Conservation (phyloP, 2,329 filamentous ascomycete species). For the Penicillium sp. region DNA sequence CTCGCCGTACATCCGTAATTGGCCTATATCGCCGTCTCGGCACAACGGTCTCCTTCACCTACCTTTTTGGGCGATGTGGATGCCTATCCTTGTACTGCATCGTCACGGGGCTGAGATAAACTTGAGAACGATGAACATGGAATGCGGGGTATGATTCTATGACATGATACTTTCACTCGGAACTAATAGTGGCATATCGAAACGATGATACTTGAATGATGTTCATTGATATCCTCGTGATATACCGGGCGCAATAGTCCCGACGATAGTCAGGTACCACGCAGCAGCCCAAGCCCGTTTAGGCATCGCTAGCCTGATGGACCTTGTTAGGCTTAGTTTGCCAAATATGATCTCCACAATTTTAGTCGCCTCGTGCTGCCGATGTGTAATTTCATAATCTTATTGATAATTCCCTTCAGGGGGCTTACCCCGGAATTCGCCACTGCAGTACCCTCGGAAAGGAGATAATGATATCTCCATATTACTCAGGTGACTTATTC, state of each 20-base stretch:
- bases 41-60: conserved; percentile 12
- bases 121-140: background rate
- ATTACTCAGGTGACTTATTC: background rate
- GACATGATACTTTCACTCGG: background rate
- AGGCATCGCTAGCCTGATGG: conserved; percentile 9
- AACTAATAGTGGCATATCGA: background rate
- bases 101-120: conserved; percentile 1
- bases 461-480: background rate
- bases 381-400: background rate
- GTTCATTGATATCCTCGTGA: background rate
- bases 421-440: background rate
- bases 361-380: background rate
- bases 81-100: background rate
- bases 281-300: conserved; percentile 6
- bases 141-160: conserved; percentile 13
- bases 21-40: conserved; percentile 17
- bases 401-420: background rate
- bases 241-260: background rate
- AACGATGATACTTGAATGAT: background rate
- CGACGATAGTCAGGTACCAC: conserved; percentile 16
- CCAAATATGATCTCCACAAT: background rate
- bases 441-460: too few species aligned
- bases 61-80: conserved; percentile 8
- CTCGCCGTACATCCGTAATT: conserved; percentile 5
- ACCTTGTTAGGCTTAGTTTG: background rate